Base-by-base conservation (phyloP, 176 grass and related monocot genomes). In the Musa schizocarpa region DNA sequence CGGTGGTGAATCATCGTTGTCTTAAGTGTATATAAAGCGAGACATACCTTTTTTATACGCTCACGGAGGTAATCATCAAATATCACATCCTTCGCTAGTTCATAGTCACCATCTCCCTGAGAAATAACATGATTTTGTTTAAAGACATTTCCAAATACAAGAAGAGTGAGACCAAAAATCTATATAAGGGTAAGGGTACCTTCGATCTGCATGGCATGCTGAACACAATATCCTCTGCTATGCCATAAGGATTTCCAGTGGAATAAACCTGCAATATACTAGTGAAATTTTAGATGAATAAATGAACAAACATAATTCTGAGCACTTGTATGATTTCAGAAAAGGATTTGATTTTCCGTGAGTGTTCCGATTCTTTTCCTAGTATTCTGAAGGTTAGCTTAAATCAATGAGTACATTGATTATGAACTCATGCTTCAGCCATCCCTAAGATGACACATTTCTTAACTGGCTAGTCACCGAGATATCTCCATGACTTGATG, bases 201-300 rank as follows among this genome's bases (percentile, higher is more conserved):
- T 88, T 93, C 11, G 95, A 93, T 82, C 86, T 83, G 65, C 95
- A 98, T 73, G 95, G 95, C 95, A 98, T 89, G 73, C 95, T 98
- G 81, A 91, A 98, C 55, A 91, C 84, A 25, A 98, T 98, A 72
- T 98, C 95, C 61, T 93, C 90, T 70, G 80, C 86, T 82, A 98
- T 89, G 78, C 95, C 90, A 26, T 98, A 93, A 78, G 90, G 86
- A 80, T 98, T 93, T 84, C 90, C 90, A 26, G 54, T 79, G 2
- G 88, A 93, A 81, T 98, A 93, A 72, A 98, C 90, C 95, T 98
- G 79, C 27, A n/a, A 51, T 80, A 1, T 78, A 63, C 14, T 65
- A 19, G 29, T 51, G 51, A 43, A 23, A 14, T 13, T 50, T 76
- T 50, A 13, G 22, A 13, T n/a, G 52, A 23, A 76, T 5, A 76